phyloP scores from a whole-genome alignment of 805 yeast species.

The Tetrapisispora phaffii region DNA sequence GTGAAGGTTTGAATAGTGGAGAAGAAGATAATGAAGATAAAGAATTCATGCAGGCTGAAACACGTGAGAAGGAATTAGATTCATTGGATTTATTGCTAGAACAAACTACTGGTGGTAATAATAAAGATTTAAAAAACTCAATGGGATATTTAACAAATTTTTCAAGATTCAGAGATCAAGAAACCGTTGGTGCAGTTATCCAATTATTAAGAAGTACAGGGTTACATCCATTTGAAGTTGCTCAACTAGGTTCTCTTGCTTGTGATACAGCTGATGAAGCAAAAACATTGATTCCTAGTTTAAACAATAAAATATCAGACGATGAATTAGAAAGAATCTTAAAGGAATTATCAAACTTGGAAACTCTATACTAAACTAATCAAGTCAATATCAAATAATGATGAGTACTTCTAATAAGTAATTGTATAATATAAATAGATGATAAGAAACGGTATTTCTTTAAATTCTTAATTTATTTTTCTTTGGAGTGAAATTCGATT shows the following conservation, averaged over 20 bases:
- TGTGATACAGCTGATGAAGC: constrained; percentile 98
- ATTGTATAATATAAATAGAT: background rate
- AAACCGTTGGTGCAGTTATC: constrained; percentile 89
- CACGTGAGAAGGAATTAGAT: constrained; percentile 35
- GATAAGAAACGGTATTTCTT: background rate
- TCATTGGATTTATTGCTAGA: constrained; percentile 26
- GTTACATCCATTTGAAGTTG: constrained; percentile 90
- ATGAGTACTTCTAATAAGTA: too few species aligned
- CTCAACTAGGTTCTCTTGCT: constrained; percentile 78
- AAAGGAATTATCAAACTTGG: constrained; percentile 71
- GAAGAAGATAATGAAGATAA: constrained; percentile 23
- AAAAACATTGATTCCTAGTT: constrained; percentile 82
- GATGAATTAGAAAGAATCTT: constrained; percentile 79
- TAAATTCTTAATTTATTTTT: background rate
- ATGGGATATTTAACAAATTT: constrained; percentile 77
- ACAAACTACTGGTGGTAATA: constrained; percentile 51
- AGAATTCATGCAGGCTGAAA: constrained; percentile 37
- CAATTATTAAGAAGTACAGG: constrained; percentile 63
- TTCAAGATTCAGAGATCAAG: constrained; percentile 84
- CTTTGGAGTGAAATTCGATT: background rate
- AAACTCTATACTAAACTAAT: constrained; percentile 31
- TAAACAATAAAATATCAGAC: constrained; percentile 70
- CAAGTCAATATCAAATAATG: background rate
- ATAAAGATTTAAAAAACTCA: constrained; percentile 84
- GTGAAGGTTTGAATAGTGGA: constrained; percentile 6